These are phyloP conservation scores for Trametes cubensis DNA, from an alignment of 768 basidiomycete species.

Conservation along the genomic window DNA sequence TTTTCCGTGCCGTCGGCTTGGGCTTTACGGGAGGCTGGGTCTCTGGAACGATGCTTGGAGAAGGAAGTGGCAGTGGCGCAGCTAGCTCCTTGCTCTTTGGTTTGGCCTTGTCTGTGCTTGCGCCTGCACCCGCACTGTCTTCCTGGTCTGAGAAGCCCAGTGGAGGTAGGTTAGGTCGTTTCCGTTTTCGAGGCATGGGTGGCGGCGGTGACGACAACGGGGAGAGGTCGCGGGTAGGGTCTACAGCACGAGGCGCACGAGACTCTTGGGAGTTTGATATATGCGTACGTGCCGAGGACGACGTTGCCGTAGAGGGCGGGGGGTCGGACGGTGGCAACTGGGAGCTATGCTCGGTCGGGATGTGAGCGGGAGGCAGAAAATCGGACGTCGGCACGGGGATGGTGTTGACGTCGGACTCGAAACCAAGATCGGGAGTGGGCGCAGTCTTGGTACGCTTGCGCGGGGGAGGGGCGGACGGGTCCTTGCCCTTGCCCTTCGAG, in stretches of 20 bases:
- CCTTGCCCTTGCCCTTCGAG: conserved; percentile 14
- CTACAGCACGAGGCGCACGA: background rate
- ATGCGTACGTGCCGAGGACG: conserved; percentile 10
- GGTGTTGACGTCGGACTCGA: conserved; percentile 27
- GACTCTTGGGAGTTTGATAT: conserved; percentile 9
- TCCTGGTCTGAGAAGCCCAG: background rate
- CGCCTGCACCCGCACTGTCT: background rate
- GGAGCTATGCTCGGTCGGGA: conserved; percentile 18
- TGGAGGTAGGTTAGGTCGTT: conserved; percentile 13
- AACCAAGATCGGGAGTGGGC: conserved; percentile 14
- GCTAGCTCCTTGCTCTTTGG: background rate
- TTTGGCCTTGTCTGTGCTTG: background rate
- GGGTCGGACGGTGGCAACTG: conserved; percentile 34
- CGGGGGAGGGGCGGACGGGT: conserved; percentile 2
- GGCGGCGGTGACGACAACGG: conserved; percentile 22
- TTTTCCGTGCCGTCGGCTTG: conserved; percentile 9
- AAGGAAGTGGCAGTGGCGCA: conserved; percentile 12
- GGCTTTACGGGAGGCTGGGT: conserved; percentile 13
- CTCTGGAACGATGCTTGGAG: conserved; percentile 18
- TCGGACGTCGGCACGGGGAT: conserved; percentile 30
- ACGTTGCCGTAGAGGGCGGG: conserved; percentile 19
- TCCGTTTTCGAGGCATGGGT: conserved; percentile 23
- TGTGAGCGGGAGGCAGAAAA: conserved; percentile 3
- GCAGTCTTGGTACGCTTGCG: conserved; percentile 21
- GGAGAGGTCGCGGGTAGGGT: background rate